phyloP scores from a whole-genome alignment of 2,329 filamentous ascomycete species.

The Rhinocladiella similis region DNA sequence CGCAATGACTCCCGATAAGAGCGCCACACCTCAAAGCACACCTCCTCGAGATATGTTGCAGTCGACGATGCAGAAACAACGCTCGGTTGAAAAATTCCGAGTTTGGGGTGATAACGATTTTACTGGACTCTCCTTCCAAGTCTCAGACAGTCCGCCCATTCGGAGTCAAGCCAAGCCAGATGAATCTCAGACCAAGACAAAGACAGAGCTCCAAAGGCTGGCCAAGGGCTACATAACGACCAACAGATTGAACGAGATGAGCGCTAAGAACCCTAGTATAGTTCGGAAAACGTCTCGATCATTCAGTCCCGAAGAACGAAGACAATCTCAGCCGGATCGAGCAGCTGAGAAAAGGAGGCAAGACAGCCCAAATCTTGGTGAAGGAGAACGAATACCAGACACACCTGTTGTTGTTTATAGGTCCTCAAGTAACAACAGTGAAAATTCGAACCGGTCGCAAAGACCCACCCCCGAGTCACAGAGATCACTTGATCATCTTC shows the following conservation, averaged over 20 bases:
- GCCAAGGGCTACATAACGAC: constrained; percentile 13
- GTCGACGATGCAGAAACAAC: constrained; percentile 19
- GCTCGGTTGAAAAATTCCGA: constrained; percentile 26
- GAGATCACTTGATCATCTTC: constrained; percentile 38
- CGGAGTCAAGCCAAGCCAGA: constrained; percentile 24
- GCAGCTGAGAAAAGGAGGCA: background rate
- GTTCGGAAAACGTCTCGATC: constrained; percentile 24
- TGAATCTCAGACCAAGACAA: constrained; percentile 28
- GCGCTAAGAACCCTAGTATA: constrained; percentile 21
- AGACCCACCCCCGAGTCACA: constrained; percentile 31
- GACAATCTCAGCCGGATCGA: constrained; percentile 12
- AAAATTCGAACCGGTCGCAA: constrained; percentile 12
- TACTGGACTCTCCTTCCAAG: constrained; percentile 32
- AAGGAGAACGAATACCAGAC: constrained; percentile 38
- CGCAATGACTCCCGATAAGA: constrained; percentile 10
- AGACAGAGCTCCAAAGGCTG: constrained; percentile 19
- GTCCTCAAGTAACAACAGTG: constrained; percentile 23
- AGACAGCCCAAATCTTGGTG: constrained; percentile 1
- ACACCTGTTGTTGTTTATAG: constrained; percentile 41
- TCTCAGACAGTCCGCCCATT: constrained; percentile 36
- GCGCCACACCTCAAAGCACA: constrained; percentile 23
- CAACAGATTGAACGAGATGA: constrained; percentile 27
- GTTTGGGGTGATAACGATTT: constrained; percentile 33
- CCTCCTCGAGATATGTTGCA: constrained; percentile 20
- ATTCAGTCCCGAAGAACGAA: constrained; percentile 18